These are phyloP conservation scores for Hypocrella siamensis DNA, from an alignment of 2,329 filamentous ascomycete species.

Conservation along the genomic window DNA sequence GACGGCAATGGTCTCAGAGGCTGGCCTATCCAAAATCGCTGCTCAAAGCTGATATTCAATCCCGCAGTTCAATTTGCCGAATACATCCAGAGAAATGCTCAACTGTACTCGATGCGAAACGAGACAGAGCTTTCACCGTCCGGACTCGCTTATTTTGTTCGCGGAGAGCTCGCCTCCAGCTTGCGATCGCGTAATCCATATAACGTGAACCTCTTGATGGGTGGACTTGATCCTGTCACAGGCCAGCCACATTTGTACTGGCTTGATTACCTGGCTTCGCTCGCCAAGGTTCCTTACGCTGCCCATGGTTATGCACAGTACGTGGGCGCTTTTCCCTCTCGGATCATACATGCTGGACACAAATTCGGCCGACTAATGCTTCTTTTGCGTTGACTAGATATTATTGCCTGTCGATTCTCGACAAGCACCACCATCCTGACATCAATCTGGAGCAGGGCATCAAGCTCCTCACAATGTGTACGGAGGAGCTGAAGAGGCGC, in stretches of 20 bases:
- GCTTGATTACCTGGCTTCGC: conserved; percentile 88
- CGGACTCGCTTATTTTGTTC: conserved; percentile 83
- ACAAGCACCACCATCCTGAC: conserved; percentile 96
- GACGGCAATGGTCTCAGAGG: not conserved
- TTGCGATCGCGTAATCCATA: conserved; percentile 88
- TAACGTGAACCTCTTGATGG: conserved; percentile 89
- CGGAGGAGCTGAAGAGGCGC: conserved; percentile 89
- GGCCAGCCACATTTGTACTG: conserved; percentile 88
- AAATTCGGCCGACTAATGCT: conserved; percentile 2
- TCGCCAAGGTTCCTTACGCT: conserved; percentile 82
- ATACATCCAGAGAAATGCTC: conserved; percentile 96
- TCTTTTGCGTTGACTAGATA: conserved; percentile 39
- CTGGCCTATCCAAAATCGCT: not conserved
- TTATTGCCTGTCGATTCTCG: conserved; percentile 93
- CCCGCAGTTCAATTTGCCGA: conserved; percentile 87
- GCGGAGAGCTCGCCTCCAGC: conserved; percentile 80
- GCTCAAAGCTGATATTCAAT: conserved; percentile 9
- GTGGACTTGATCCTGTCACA: conserved; percentile 83
- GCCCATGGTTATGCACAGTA: conserved; percentile 97
- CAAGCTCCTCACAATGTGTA: conserved; percentile 88
- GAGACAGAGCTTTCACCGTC: conserved; percentile 80
- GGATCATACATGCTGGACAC: not conserved
- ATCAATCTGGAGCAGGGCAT: conserved; percentile 80
- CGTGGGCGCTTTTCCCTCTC: conserved; percentile 17
- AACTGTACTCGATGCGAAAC: conserved; percentile 98